phyloP scores from a whole-genome alignment of 805 yeast species.

The Kazachstania psychrophila region DNA sequence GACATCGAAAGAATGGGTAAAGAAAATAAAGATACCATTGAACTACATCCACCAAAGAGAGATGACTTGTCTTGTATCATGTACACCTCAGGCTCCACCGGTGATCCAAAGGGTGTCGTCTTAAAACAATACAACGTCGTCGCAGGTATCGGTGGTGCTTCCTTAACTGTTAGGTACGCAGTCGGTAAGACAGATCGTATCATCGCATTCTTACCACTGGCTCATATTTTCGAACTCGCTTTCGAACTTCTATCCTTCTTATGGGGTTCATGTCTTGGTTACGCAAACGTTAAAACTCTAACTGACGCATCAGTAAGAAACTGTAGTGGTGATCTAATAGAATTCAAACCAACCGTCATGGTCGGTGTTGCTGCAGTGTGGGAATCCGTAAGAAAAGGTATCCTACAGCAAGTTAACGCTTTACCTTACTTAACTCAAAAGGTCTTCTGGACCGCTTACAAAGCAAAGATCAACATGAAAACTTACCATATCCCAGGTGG shows the following conservation, averaged over 20 bases:
- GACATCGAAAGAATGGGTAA: constrained; percentile 62
- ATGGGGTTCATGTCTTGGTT: constrained; percentile 90
- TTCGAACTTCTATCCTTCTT: constrained; percentile 70
- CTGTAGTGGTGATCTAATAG: constrained; percentile 80
- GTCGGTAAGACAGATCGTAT: constrained; percentile 57
- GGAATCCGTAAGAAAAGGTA: constrained; percentile 93
- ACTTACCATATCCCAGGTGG: constrained; percentile 69
- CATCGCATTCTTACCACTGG: constrained; percentile 86
- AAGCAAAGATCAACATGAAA: constrained; percentile 57
- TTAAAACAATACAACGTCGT: constrained; percentile 57
- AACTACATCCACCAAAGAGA: constrained; percentile 36
- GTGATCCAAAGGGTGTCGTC: constrained; percentile 72
- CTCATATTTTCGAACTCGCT: constrained; percentile 88
- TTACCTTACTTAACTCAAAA: constrained; percentile 60
- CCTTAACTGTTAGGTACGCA: constrained; percentile 47
- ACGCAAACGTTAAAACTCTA: constrained; percentile 86
- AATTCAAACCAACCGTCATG: constrained; percentile 86
- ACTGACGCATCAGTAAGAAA: constrained; percentile 73
- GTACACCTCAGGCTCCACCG: constrained; percentile 72
- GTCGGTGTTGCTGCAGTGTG: constrained; percentile 98
- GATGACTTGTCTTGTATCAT: constrained; percentile 53
- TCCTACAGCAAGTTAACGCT: constrained; percentile 61
- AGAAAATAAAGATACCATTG: constrained; percentile 36
- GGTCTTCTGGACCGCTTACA: constrained; percentile 81
- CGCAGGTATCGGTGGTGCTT: constrained; percentile 81